Percentiles rank a stretch among this genome's conserved stretches.
These are phyloP conservation scores for Zoysia pacifica DNA, from an alignment of 176 grass and related monocot species.

Conservation along the genomic window DNA sequence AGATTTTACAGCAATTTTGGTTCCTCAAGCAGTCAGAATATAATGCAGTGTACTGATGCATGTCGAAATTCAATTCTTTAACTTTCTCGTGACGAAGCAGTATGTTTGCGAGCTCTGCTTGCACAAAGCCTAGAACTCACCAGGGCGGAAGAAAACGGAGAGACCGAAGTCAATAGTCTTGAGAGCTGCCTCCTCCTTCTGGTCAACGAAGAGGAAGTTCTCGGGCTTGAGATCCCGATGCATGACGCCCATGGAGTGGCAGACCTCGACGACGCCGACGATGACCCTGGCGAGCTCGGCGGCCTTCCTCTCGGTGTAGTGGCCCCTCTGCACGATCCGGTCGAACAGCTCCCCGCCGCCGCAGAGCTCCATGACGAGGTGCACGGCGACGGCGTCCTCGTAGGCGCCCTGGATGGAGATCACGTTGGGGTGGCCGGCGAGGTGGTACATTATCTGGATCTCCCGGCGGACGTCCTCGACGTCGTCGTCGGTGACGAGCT, in stretches of 20 bases:
- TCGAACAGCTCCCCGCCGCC: conserved; percentile 80
- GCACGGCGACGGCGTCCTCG: conserved; percentile 78
- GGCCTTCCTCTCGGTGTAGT: conserved; percentile 67
- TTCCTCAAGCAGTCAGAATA: background rate
- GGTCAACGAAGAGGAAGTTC: conserved; percentile 72
- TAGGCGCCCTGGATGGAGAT: conserved; percentile 65
- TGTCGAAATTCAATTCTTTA: background rate
- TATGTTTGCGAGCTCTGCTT: background rate
- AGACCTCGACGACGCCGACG: conserved; percentile 68
- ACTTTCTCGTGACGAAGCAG: background rate
- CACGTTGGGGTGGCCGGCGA: conserved; percentile 64
- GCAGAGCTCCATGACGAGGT: conserved; percentile 83
- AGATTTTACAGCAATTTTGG: background rate
- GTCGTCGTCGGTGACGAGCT: conserved; percentile 73
- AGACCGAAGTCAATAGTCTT: conserved; percentile 88
- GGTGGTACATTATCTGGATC: conserved; percentile 90
- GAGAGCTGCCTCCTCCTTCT: conserved; percentile 60
- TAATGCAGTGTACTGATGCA: background rate
- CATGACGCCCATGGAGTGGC: conserved; percentile 80
- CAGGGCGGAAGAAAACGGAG: conserved; percentile 59
- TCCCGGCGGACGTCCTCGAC: conserved; percentile 79
- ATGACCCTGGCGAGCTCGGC: conserved; percentile 73
- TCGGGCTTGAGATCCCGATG: conserved; percentile 83
- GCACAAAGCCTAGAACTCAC: conserved; percentile 31
- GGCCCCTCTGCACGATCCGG: conserved; percentile 61